Base-by-base conservation (phyloP, 768 basidiomycete species). In the Agaricus sinodeliciosus region DNA sequence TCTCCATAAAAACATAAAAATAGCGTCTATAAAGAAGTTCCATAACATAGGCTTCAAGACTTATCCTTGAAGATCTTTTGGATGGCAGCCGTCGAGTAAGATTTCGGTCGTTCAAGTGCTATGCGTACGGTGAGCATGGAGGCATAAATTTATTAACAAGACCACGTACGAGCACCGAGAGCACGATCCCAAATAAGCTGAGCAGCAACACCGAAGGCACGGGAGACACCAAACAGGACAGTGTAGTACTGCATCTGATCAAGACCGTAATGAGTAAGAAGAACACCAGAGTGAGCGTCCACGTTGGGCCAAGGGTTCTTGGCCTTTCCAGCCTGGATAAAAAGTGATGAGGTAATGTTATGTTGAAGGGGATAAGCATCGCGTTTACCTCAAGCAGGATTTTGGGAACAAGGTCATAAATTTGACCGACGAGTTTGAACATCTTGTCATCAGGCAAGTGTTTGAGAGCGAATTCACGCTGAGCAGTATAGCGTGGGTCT, bases 241-340 rank as follows among this genome's bases (percentile, higher is more conserved):
- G 94, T 97, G 75, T 97, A 97, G 79, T 89, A 97, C 66, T 91
- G 81, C 87, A 94, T 93, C 70, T 94, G 83, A 57, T 78, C 81
- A 51, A 95, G 73, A 45, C 91, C 91, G 63, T 93, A 94, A 71
- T 94, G 75, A 26, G 87, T 86, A 18, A 94, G 72, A 43, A 94
- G 81, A 49, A 82, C 90, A 70, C 91, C 93, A 13, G 95, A 97
- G 75, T 95, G 94, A 46, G 94, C 92, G 67, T 97, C 94, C 52
- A 98, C 94, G 68, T 97, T 98, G 42, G 94, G 94, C 88, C 88
- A 92, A 1, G 90, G 90, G 75, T 92, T 92, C 80, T 91, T 92
- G 15, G 89, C 90, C 69, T 92, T 92, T 60, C 90, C 90, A 60
- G 90, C 89, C 85, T 87, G 45, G 59, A 47, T 36, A 43, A 16